These are phyloP conservation scores for Penicillium longicatenatum DNA, from an alignment of 495 filamentous ascomycete genomes.

Conservation along the genomic window DNA sequence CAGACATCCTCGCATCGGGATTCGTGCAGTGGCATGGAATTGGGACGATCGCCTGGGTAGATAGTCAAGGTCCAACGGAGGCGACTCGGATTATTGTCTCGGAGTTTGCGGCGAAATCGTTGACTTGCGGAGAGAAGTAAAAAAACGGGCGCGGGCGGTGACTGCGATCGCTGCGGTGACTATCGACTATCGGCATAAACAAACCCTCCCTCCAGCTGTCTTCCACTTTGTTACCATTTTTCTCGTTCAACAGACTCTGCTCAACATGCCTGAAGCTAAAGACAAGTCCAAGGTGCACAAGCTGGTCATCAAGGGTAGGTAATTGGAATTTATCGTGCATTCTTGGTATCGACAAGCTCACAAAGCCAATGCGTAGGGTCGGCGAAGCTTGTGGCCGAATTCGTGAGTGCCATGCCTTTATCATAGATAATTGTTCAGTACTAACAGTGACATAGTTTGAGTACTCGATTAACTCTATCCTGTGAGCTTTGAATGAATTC, in stretches of 20 bases:
- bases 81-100: conserved; percentile 3
- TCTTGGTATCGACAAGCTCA: conserved; percentile 22
- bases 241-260: neutral
- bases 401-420: conserved; percentile 59
- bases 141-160: conserved; percentile 35
- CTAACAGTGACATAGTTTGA: conserved; percentile 68
- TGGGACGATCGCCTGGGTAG: conserved; percentile 7
- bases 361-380: conserved; percentile 53
- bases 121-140: conserved; percentile 27
- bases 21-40: conserved; percentile 43
- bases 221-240: conserved; percentile 4
- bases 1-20: conserved; percentile 60
- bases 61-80: conserved; percentile 1
- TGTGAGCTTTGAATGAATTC: conserved; percentile 47
- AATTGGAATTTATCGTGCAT: neutral
- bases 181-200: conserved; percentile 38
- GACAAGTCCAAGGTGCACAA: conserved; percentile 94
- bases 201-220: conserved; percentile 24
- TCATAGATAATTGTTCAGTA: neutral
- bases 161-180: conserved; percentile 40
- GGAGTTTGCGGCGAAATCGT: neutral
- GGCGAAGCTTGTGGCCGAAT: conserved; percentile 90
- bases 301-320: conserved; percentile 81
- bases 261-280: conserved; percentile 56
- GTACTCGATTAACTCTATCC: conserved; percentile 94